phyloP scores from a whole-genome alignment of 1,284 basidiomycete genomes.

The Meripilus lineatus region DNA sequence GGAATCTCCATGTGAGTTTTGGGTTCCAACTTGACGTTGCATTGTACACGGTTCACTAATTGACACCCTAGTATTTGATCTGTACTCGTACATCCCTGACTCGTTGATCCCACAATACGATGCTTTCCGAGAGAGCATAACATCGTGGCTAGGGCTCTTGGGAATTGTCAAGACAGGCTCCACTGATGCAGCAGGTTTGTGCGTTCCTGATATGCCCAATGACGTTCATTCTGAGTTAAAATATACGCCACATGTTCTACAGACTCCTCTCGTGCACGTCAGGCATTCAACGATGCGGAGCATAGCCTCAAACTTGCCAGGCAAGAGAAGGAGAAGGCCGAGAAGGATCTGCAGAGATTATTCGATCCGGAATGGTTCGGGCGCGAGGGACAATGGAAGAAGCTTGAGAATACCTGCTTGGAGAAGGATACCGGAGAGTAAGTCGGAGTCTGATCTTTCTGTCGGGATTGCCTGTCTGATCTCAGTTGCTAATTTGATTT shows the following conservation, averaged over 20 bases:
- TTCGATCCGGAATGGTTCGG: slow-evolving; percentile 73
- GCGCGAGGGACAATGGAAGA: slow-evolving; percentile 90
- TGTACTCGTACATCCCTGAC: slow-evolving; percentile 87
- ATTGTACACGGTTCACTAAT: slow-evolving; percentile 4
- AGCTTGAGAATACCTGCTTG: slow-evolving; percentile 82
- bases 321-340: slow-evolving; percentile 45
- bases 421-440: slow-evolving; percentile 85
- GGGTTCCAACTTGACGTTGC: not conserved
- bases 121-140: slow-evolving; percentile 56
- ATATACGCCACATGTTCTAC: not conserved
- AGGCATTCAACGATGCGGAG: slow-evolving; percentile 61
- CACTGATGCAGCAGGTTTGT: slow-evolving; percentile 39
- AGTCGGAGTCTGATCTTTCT: slow-evolving; percentile 28
- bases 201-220: not conserved
- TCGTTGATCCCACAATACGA: slow-evolving; percentile 75
- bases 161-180: slow-evolving; percentile 49
- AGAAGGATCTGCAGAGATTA: slow-evolving; percentile 54
- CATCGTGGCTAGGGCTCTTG: slow-evolving; percentile 64
- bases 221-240: not conserved
- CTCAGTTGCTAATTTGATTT: too few relatives aligned
- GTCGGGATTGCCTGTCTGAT: not conserved
- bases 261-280: slow-evolving; percentile 59
- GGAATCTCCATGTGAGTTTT: slow-evolving; percentile 49
- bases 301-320: slow-evolving; percentile 40
- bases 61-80: slow-evolving; percentile 77